phyloP scores from a whole-genome alignment of 805 yeast genomes.

The Kluyveromyces aestuarii region DNA sequence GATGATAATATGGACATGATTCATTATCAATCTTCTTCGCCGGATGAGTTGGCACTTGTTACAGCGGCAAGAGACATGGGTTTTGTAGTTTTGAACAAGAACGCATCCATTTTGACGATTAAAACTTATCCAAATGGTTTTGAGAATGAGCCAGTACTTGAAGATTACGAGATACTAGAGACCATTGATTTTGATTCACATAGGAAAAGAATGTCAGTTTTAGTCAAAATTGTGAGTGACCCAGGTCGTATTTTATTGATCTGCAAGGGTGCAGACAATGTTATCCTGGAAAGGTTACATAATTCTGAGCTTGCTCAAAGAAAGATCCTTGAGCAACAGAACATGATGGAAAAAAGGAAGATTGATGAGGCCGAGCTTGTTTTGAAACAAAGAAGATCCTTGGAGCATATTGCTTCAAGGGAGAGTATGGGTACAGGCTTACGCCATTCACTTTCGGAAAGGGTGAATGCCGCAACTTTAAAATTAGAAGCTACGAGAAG shows the following conservation, averaged over 20 bases:
- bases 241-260: constrained; percentile 56
- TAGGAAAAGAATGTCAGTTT: constrained; percentile 91
- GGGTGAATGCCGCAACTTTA: constrained; percentile 20
- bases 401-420: constrained; percentile 25
- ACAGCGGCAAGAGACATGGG: constrained; percentile 96
- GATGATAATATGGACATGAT: constrained; percentile 38
- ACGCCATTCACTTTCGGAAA: constrained; percentile 25
- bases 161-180: constrained; percentile 67
- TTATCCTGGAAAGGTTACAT: constrained; percentile 66
- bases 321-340: constrained; percentile 58
- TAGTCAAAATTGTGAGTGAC: constrained; percentile 63
- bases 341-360: constrained; percentile 52
- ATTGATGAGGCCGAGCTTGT: constrained; percentile 70
- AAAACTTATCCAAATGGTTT: constrained; percentile 82
- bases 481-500: constrained; percentile 24
- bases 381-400: constrained; percentile 46
- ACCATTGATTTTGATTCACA: constrained; percentile 77
- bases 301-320: constrained; percentile 47
- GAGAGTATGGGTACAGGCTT: constrained; percentile 21
- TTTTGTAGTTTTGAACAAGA: constrained; percentile 66
- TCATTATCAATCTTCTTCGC: constrained; percentile 88
- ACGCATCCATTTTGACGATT: constrained; percentile 48
- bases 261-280: constrained; percentile 94
- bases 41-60: constrained; percentile 91
- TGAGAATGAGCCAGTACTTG: constrained; percentile 51